Conservation (phyloP, 129 eudicot species). For the Escallonia rubra region DNA sequence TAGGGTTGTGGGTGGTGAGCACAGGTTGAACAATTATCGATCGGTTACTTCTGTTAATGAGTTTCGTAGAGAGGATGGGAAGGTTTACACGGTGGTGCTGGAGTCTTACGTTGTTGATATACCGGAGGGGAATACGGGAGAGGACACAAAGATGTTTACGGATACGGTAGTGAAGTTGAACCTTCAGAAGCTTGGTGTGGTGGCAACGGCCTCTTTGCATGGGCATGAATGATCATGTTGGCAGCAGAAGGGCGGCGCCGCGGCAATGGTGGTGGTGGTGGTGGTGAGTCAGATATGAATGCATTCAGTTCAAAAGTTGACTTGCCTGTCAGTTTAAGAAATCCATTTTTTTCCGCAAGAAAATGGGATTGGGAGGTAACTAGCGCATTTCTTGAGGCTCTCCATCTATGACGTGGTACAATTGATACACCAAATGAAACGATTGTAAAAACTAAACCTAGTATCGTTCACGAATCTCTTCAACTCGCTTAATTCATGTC, state of each 20-base stretch:
- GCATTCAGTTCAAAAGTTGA: not conserved
- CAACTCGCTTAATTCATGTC: no score
- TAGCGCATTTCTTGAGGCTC: no score
- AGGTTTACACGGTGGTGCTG: slow-evolving; percentile 66
- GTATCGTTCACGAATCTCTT: no score
- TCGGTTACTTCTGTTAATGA: slow-evolving; percentile 92
- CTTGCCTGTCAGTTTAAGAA: no score
- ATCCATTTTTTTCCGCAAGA: no score
- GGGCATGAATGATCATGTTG: slow-evolving; percentile 20
- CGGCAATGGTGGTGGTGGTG: slow-evolving; percentile 3
- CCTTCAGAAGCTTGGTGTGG: slow-evolving; percentile 76
- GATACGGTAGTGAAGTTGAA: slow-evolving; percentile 90
- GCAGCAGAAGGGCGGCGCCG: not conserved
- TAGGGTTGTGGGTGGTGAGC: slow-evolving; percentile 88
- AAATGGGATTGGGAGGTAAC: no score
- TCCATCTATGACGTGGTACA: no score
- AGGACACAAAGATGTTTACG: slow-evolving; percentile 90
- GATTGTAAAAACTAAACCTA: no score
- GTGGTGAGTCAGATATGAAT: not conserved
- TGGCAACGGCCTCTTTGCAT: slow-evolving; percentile 57
- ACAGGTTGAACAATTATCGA: slow-evolving; percentile 62
- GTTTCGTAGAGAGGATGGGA: slow-evolving; percentile 29
- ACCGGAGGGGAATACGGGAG: slow-evolving; percentile 83
- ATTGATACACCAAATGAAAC: no score
- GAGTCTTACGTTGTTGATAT: slow-evolving; percentile 86